Base-by-base conservation (phyloP, 306 rosid genomes). In the Crataegus laevigata region DNA sequence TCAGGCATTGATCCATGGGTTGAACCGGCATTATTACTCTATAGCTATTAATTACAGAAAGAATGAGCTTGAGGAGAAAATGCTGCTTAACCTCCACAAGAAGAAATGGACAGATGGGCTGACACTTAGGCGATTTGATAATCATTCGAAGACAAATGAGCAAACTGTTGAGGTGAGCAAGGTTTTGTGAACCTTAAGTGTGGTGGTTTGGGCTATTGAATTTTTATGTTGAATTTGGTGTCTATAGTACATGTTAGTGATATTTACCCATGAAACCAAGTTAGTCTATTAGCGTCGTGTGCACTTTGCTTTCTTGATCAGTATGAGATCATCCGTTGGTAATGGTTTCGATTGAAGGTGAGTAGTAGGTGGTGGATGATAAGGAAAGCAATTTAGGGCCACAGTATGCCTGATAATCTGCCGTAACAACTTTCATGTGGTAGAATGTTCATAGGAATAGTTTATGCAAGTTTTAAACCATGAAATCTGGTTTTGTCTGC, bases 91-190 rank as follows among this genome's bases (percentile, higher is more conserved):
- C 78, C 98, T 94, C 82, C 96, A 94, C 76, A 94, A 94, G 87
- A 94, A 94, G 89, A 94, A 94, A 78, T 94, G 98, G 97, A 91
- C 97, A 55, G 97, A 94, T 84, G 97, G 96, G 73, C 82, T 91
- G 75, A 90, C 96, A 51, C 94, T 91, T 4, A 79, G 83, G 71
- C 94, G 38, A 21, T 94, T 91, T 72, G 98, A 91, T 77, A 75
- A 91, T 59, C 98, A 94, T 82, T 91, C 98, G 19, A 94, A 89
- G 84, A 94, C 97, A 60, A 91, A 94, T 82, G 97, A 94, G 77
- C 94, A 91, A 84, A 94, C 96, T 19, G 96, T 94, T 72, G 94
- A 90, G 88, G 98, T 91, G 29, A 85, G 77, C 70, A 67, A 72
- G 42, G 57, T 58, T 77, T 73, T 70, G 6, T 62, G 65, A 42